These are phyloP conservation scores for Globisporangium iwayamae DNA, from an alignment of 352 stramenopile genomes.

Conservation along the genomic window DNA sequence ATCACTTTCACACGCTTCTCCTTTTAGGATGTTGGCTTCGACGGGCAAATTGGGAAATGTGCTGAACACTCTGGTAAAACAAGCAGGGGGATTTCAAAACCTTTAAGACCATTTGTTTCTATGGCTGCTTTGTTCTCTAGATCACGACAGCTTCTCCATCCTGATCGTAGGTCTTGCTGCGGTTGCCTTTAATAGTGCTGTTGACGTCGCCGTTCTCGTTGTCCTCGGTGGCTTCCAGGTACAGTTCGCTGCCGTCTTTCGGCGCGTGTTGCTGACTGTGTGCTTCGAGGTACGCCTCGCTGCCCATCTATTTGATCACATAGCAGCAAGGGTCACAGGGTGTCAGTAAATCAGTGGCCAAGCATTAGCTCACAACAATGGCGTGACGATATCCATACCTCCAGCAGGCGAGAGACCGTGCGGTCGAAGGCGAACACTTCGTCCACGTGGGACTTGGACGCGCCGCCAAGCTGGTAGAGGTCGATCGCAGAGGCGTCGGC, in stretches of 20 bases:
- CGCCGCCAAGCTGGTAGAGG: conserved; percentile 59
- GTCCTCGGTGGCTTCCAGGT: conserved; percentile 22
- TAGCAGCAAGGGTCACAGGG: not conserved
- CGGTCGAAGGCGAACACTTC: conserved; percentile 84
- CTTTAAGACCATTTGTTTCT: not conserved
- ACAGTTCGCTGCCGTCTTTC: conserved; percentile 18
- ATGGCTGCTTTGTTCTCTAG: not conserved
- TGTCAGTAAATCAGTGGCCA: not conserved
- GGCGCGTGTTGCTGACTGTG: conserved; percentile 34
- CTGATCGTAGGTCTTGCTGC: conserved; percentile 5
- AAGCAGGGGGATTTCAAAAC: no score
- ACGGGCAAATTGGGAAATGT: no score
- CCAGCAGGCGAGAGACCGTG: conserved; percentile 83
- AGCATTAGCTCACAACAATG: not conserved
- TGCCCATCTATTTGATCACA: conserved; percentile 45
- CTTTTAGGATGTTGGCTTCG: no score
- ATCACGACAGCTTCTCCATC: conserved; percentile 13
- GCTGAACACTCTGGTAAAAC: no score
- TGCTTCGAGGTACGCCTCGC: conserved; percentile 61
- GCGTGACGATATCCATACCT: conserved; percentile 30
- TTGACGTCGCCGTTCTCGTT: not conserved
- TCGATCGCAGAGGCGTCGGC: conserved; percentile 50
- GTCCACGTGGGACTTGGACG: conserved; percentile 64
- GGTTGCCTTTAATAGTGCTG: not conserved
- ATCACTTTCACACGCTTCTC: no score